Conservation (phyloP, 208 protist genomes). For the Lotmaria passim region DNA sequence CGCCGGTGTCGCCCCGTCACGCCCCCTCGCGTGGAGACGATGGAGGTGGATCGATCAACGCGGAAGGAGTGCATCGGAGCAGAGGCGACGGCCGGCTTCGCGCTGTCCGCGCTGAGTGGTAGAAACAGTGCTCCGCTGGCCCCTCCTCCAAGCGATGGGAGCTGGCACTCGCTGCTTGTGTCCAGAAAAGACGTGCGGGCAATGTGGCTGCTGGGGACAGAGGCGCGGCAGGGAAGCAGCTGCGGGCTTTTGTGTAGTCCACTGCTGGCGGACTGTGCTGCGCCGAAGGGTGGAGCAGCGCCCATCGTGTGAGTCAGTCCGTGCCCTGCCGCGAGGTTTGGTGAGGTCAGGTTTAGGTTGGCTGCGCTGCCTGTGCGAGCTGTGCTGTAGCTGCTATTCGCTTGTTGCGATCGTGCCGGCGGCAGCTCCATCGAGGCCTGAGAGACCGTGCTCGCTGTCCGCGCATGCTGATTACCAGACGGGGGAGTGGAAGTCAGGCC, state of each 20-base stretch:
- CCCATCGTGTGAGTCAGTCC: neutral
- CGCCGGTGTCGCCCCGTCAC: neutral
- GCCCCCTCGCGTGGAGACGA: neutral
- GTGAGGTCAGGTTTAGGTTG: neutral
- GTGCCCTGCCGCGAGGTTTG: neutral
- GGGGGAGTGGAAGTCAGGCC: too few species aligned
- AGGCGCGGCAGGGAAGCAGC: neutral
- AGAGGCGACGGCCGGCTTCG: neutral
- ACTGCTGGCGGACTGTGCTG: neutral
- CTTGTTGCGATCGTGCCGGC: neutral
- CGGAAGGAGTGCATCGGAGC: neutral
- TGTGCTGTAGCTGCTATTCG: neutral
- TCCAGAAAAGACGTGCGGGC: neutral
- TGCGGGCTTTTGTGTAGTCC: conserved; percentile 1
- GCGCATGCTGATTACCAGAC: neutral
- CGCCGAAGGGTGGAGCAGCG: neutral
- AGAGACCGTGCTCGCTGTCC: neutral
- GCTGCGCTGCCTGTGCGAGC: neutral
- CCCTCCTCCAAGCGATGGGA: neutral
- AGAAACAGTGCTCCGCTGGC: conserved; percentile 1
- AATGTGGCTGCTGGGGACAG: neutral
- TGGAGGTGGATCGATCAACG: neutral
- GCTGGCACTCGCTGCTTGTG: neutral
- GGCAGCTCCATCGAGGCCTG: neutral
- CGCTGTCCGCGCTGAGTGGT: neutral